Percentiles rank a stretch among this genome's conserved stretches.
Evolutionary conservation across 2,329 filamentous ascomycete species (phyloP).

Genomic region (Claviceps pusilla): DNA sequence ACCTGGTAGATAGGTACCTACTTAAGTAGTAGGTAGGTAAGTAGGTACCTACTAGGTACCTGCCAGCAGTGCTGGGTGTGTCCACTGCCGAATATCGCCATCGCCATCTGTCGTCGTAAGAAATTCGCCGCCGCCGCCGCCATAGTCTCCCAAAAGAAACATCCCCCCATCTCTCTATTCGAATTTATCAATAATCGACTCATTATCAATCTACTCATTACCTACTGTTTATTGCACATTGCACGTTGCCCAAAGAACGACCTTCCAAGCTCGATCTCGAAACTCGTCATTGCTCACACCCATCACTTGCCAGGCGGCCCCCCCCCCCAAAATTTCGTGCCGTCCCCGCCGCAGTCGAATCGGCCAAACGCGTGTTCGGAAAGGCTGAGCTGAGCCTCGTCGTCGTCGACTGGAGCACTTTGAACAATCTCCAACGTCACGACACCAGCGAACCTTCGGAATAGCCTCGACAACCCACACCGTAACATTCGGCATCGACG

Average conservation of each 20-base stretch:
- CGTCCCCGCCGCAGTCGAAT: conserved; percentile 3
- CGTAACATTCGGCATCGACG: background rate
- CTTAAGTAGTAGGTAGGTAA: no score
- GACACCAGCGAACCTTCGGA: background rate
- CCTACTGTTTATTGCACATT: background rate
- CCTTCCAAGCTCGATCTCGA: background rate
- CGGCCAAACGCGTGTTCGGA: conserved; percentile 1
- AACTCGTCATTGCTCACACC: background rate
- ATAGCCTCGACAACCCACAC: background rate
- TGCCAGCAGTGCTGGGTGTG: background rate
- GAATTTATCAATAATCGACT: background rate
- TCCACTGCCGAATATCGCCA: conserved; percentile 2
- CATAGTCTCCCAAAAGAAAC: background rate
- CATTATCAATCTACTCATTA: background rate
- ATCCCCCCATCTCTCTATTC: background rate
- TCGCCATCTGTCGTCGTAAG: conserved; percentile 1
- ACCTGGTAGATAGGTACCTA: background rate
- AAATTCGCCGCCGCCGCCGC: background rate
- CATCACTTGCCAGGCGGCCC: background rate
- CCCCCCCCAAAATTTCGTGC: background rate
- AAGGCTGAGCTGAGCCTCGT: conserved; percentile 4
- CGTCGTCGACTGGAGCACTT: background rate
- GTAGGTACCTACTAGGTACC: background rate
- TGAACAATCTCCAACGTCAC: background rate
- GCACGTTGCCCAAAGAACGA: background rate